Percentiles rank a stretch among this genome's conserved stretches.
These are phyloP conservation scores for Penicillium sp. DNA, from an alignment of 2,329 filamentous ascomycete genomes.

Conservation along the genomic window DNA sequence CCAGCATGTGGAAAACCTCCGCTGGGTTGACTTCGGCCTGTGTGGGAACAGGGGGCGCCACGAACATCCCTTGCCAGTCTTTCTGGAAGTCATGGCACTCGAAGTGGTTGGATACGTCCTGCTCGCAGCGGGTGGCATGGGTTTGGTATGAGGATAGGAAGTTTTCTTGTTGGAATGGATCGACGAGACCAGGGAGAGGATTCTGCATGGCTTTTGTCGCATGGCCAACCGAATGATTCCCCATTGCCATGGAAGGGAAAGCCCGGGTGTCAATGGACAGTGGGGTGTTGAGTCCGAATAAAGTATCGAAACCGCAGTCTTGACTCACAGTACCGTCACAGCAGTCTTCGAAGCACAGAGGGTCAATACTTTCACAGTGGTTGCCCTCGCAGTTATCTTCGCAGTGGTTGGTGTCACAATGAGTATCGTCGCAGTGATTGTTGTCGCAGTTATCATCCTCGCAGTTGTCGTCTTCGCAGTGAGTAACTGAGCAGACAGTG, in stretches of 20 bases:
- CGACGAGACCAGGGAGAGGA: constrained; percentile 15
- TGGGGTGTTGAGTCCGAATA: constrained; percentile 35
- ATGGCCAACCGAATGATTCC: constrained; percentile 20
- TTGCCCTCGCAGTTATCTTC: constrained; percentile 3
- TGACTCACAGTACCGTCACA: constrained; percentile 25
- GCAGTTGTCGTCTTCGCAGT: constrained; percentile 31
- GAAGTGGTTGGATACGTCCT: constrained; percentile 29
- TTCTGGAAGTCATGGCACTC: constrained; percentile 34
- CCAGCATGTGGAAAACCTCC: constrained; percentile 40
- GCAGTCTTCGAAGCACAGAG: constrained; percentile 43
- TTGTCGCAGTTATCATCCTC: constrained; percentile 17
- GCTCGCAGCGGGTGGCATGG: constrained; percentile 24
- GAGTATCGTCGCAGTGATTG: constrained; percentile 1
- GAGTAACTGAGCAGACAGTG: constrained; percentile 38
- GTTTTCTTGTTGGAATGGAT: constrained; percentile 24
- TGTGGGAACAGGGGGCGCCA: constrained; percentile 23
- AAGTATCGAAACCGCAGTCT: constrained; percentile 33
- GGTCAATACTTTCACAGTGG: constrained; percentile 33
- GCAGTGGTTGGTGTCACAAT: constrained; percentile 6
- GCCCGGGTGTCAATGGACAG: constrained; percentile 32
- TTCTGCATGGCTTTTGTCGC: constrained; percentile 24
- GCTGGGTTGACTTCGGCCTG: constrained; percentile 36
- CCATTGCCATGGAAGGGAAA: constrained; percentile 25
- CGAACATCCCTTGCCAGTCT: constrained; percentile 27
- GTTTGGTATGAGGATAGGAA: constrained; percentile 28